Conservation (phyloP, 2,329 filamentous ascomycete species). For the Diaporthe citriasiana region DNA sequence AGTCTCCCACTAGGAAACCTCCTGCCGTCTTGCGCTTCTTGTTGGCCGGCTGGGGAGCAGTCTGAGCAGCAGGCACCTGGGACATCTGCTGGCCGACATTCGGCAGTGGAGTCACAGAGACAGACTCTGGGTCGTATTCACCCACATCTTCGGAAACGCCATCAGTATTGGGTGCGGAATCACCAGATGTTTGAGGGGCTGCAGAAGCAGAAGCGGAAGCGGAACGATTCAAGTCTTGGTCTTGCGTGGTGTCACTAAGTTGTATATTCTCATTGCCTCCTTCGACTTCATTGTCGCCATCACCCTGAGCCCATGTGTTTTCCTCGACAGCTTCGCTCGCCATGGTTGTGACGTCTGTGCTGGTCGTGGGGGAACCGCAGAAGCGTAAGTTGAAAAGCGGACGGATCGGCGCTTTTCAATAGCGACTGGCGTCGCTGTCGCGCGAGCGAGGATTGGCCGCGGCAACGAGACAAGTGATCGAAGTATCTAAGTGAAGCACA, state of each 20-base stretch:
- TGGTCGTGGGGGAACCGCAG: conserved; percentile 36
- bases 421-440: conserved; percentile 11
- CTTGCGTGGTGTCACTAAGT: conserved; percentile 67
- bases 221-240: conserved; percentile 51
- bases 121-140: conserved; percentile 72
- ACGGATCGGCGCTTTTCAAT: conserved; percentile 4
- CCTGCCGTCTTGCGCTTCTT: conserved; percentile 73
- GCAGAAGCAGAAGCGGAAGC: conserved; percentile 54
- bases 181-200: conserved; percentile 63
- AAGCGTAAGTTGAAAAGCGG: conserved; percentile 2
- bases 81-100: conserved; percentile 33
- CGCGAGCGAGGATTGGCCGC: conserved; percentile 5
- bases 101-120: conserved; percentile 54
- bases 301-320: conserved; percentile 65
- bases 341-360: conserved; percentile 33
- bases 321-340: conserved; percentile 45
- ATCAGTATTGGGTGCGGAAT: conserved; percentile 59
- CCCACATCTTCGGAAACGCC: conserved; percentile 64
- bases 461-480: background rate
- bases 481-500: conserved; percentile 32
- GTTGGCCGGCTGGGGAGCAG: conserved; percentile 45
- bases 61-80: conserved; percentile 52
- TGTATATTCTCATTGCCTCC: conserved; percentile 48
- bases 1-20: conserved; percentile 72
- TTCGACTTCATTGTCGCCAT: conserved; percentile 69